Evolutionary conservation across 2,329 filamentous ascomycete genomes (phyloP).

Genomic region (Acrodontium crateriforme): DNA sequence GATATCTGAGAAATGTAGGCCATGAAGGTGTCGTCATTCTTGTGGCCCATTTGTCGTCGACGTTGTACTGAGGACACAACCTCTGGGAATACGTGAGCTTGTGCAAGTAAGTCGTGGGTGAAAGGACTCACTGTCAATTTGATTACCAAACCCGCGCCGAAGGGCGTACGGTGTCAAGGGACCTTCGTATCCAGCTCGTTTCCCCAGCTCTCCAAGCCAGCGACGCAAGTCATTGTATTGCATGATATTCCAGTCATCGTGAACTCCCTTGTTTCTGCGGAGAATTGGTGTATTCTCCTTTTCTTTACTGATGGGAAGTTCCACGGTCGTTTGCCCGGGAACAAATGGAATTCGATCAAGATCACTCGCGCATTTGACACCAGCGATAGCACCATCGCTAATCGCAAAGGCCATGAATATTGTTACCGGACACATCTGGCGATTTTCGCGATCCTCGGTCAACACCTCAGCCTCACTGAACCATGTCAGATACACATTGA

Average conservation of each 20-base stretch:
- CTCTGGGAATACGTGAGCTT: slow-evolving; percentile 1
- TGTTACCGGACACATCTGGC: slow-evolving; percentile 4
- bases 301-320: neutral
- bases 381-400: slow-evolving; percentile 3
- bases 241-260: slow-evolving; percentile 2
- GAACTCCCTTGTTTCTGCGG: slow-evolving; percentile 1
- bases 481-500: no score
- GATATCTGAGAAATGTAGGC: slow-evolving; percentile 3
- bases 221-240: neutral
- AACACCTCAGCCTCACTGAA: neutral
- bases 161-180: slow-evolving; percentile 3
- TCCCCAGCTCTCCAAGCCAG: slow-evolving; percentile 1
- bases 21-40: slow-evolving; percentile 3
- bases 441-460: slow-evolving; percentile 1
- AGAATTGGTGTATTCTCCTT: slow-evolving; percentile 1
- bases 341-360: slow-evolving; percentile 1
- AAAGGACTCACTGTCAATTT: slow-evolving; percentile 4
- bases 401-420: slow-evolving; percentile 4
- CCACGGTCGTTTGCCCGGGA: neutral
- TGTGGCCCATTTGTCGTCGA: slow-evolving; percentile 4
- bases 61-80: slow-evolving; percentile 3
- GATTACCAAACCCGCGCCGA: slow-evolving; percentile 4
- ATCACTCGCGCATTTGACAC: slow-evolving; percentile 1
- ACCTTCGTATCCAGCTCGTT: slow-evolving; percentile 4
- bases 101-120: neutral